Evolutionary conservation across 768 basidiomycete species (phyloP).

Genomic region (Mycena sanguinolenta): DNA sequence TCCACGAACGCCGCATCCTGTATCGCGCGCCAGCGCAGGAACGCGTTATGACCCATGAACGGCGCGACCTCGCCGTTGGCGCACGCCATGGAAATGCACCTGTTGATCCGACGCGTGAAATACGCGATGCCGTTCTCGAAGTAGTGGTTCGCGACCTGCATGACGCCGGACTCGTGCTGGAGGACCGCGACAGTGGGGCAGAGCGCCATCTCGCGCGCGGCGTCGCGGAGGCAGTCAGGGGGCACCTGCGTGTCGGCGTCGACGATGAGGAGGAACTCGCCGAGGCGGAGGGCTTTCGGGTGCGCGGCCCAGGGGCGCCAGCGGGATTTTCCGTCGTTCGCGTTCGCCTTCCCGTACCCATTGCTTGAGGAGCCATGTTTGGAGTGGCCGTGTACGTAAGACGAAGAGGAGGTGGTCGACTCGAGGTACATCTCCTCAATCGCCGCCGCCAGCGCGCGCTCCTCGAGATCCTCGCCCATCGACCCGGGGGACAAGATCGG

Average conservation of each 20-base stretch:
- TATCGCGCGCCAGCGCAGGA: slow-evolving; percentile 87
- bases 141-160: slow-evolving; percentile 64
- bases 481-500: too few relatives aligned
- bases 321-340: too few relatives aligned
- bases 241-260: slow-evolving; percentile 85
- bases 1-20: slow-evolving; percentile 87
- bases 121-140: slow-evolving; percentile 74
- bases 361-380: too few relatives aligned
- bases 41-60: slow-evolving; percentile 90
- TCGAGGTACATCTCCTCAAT: slow-evolving; percentile 80
- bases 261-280: slow-evolving; percentile 83
- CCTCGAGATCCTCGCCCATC: slow-evolving; percentile 62
- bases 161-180: slow-evolving; percentile 79
- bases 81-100: slow-evolving; percentile 56
- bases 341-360: too few relatives aligned
- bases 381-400: too few relatives aligned
- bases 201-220: slow-evolving; percentile 83
- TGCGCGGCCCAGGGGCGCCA: slow-evolving; percentile 84
- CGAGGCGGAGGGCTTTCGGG: slow-evolving; percentile 68
- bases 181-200: slow-evolving; percentile 86
- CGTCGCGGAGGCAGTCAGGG: slow-evolving; percentile 69
- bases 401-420: too few relatives aligned
- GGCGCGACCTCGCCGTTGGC: slow-evolving; percentile 88
- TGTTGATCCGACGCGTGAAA: slow-evolving; percentile 36
- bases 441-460: slow-evolving; percentile 77